Percentiles rank a stretch among this genome's conserved stretches.
Conservation (phyloP, 2,329 filamentous ascomycete genomes). For the Aspergillus uvarum region DNA sequence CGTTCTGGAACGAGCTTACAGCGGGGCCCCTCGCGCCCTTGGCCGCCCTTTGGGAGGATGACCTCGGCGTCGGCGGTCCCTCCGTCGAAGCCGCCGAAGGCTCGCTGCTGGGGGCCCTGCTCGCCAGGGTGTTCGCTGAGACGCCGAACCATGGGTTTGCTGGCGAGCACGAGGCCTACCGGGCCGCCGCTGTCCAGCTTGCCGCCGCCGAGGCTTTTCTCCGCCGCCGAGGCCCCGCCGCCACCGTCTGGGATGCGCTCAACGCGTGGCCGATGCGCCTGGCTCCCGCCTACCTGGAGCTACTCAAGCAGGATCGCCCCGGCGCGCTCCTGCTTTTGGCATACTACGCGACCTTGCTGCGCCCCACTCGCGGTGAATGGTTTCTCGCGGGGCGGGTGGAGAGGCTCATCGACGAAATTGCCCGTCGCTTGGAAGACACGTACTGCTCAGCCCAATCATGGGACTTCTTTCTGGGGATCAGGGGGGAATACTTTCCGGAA, state of each 20-base stretch:
- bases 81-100: not conserved
- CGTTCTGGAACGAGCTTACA: not conserved
- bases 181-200: not conserved
- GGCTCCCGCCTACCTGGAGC: constrained; percentile 2
- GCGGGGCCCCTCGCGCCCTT: not conserved
- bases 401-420: no score
- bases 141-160: no score
- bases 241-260: constrained; percentile 6
- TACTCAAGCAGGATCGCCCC: constrained; percentile 1
- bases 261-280: constrained; percentile 8
- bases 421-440: no score
- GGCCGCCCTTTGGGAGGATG: not conserved
- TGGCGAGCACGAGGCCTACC: not conserved
- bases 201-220: not conserved
- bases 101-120: not conserved
- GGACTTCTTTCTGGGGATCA: no score
- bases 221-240: not conserved
- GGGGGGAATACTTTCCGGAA: no score
- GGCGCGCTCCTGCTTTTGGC: constrained; percentile 3
- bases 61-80: not conserved
- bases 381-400: no score
- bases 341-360: constrained; percentile 1
- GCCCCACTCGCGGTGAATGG: no score
- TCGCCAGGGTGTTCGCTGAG: not conserved
- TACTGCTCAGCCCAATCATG: no score